Conservation (phyloP, 1,284 basidiomycete genomes). For the Melanopsichium pennsylvanicum region DNA sequence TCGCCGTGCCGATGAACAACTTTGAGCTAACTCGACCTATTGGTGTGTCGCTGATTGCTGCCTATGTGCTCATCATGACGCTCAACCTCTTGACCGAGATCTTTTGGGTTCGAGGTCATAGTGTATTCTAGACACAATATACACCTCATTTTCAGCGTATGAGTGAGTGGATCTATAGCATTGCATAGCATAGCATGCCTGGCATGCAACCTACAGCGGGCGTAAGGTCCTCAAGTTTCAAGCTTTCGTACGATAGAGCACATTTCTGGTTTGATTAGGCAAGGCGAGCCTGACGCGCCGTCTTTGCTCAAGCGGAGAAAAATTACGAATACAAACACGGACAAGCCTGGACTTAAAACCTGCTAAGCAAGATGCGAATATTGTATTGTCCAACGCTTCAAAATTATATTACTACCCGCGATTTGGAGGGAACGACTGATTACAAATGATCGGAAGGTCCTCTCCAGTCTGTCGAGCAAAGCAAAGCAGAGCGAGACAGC, state of each 20-base stretch:
- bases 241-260: constrained; percentile 21
- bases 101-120: constrained; percentile 34
- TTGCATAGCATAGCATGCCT: too few species aligned
- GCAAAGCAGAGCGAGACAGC: too few species aligned
- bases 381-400: neutral
- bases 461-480: constrained; percentile 1
- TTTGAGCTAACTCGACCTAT: constrained; percentile 81
- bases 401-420: neutral
- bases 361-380: too few species aligned
- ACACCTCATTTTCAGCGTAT: too few species aligned
- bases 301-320: neutral
- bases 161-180: too few species aligned
- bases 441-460: constrained; percentile 44
- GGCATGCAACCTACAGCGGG: too few species aligned
- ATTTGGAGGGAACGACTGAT: constrained; percentile 4
- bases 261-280: constrained; percentile 21
- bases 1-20: constrained; percentile 83
- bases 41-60: constrained; percentile 79
- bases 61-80: constrained; percentile 70
- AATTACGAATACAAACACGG: constrained; percentile 7
- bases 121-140: constrained; percentile 14
- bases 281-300: constrained; percentile 26
- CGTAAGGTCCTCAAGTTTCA: too few species aligned
- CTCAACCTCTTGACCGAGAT: constrained; percentile 54
- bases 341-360: too few species aligned